Base-by-base conservation (phyloP, 2,329 filamentous ascomycete genomes). In the Penicillium sp. region DNA sequence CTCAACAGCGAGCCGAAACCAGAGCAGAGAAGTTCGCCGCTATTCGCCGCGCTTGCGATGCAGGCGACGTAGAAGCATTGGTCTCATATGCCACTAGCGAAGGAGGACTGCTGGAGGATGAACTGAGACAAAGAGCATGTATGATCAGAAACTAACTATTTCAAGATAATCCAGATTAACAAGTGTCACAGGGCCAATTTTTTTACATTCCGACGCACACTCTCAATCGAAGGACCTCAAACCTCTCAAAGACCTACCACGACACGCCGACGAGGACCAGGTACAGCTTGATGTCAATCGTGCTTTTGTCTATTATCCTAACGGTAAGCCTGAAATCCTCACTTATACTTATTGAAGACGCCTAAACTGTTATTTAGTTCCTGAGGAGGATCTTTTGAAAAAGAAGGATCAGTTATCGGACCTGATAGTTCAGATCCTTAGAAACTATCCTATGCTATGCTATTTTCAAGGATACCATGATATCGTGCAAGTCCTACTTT, bases 401-500 rank as follows among this genome's bases (percentile, higher is more conserved):
- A 89, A 90, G 72, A 97, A 95, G 73, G 75, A 82, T 57, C 88
- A 95, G 71, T 85, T 99, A 1, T 94, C 88, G 7, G 80, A 87
- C 64, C 83, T 99, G 54, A 98, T 99, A 70, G 86, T 86, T 55
- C 85, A 90, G 65, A 87, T 96, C 14, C 85, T 99, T 49, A 89
- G 96, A 56, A 85, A 85, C 37, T 85, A 96, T 70, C 92, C 93
- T 16, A 88, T 89, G 74, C 86, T 99, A 38, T 92, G 88, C 81
- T 99, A 99, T 79, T 99, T 99, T 77, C 95, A 99, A 80, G 95
- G 95, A 74, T 99, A 96, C 76, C 95, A 99, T 78, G 95, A 99
- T 79, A 98, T 99, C 71, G 95, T 92, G 69, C 96, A 99, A 79
- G 95, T 99, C 26, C 84, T 99, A 61, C 85, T 98, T 43, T 85